Base-by-base conservation (phyloP, 225 moss, liverwort and hornwort genomes). In the Bryum argenteum region DNA sequence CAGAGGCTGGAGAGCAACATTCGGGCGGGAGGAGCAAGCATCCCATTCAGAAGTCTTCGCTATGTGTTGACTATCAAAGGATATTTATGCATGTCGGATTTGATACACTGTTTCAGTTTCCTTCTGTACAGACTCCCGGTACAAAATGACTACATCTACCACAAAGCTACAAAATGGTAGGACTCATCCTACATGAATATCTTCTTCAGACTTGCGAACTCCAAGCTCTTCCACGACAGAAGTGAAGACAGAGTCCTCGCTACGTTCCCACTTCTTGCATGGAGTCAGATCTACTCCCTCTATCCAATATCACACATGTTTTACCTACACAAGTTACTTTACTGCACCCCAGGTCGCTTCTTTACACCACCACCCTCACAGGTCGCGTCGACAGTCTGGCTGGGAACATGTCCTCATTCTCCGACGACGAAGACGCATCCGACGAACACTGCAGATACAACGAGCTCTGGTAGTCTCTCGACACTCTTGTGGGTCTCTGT, bases 291-390 rank as follows among this genome's bases (percentile, higher is more conserved):
- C 66, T 67, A 62, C 67, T 67, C 41, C 9, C 56, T 21, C 45
- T 68, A 19, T 63, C 66, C 56, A 69, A 66, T 77, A 84, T 84
- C 77, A 73, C 79, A 78, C 80, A 84, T 58, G 41, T 54, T 42
- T 71, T 71, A 63, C 5, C 77, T 84, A 74, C 70, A 75, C 8
- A 75, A 9, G 40, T 51, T 13, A 22, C 1, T 19, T 51, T 13
- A 22, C 1, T 19, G 56, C 8, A 42, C 44, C 8, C n/a, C 48
- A 17, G 17, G 17, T 16, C 17, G 8, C 16, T 16, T 17, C 48
- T 4, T 61, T 78, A 75, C 15, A 66, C 66, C 40, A 69, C 65
- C 39, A 39, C 43, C 54, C 75, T 57, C 22, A 78, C 22, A 48
- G 51, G 33, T 14, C 68, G 70, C 8, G 70, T 48, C 11, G 74